A percentile compares a stretch with the other conserved stretches of the same genome.
Evolutionary conservation across 2,329 filamentous ascomycete genomes (phyloP).

Genomic region (Penicillium sp.): DNA sequence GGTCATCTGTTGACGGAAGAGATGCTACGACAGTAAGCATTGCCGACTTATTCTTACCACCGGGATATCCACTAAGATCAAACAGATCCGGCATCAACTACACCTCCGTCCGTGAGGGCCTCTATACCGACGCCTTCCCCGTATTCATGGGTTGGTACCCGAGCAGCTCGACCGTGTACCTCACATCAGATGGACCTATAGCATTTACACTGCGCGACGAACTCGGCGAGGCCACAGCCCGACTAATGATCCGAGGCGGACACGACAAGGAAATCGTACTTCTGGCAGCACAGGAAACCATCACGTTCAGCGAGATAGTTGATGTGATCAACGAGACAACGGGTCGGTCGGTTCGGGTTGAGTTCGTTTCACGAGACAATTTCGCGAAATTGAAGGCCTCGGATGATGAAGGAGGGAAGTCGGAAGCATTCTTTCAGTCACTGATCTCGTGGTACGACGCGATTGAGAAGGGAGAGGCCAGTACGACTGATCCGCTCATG

Average conservation of each 20-base stretch:
- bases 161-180: constrained; percentile 32
- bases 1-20: constrained; percentile 63
- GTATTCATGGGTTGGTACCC: constrained; percentile 57
- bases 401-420: constrained; percentile 43
- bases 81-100: constrained; percentile 49
- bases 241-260: constrained; percentile 50
- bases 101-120: constrained; percentile 61
- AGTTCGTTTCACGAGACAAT: constrained; percentile 40
- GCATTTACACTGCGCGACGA: constrained; percentile 59
- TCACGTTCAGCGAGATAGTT: constrained; percentile 42
- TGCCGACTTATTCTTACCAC: constrained; percentile 1
- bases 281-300: constrained; percentile 43
- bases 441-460: constrained; percentile 53
- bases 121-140: constrained; percentile 65
- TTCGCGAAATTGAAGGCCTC: constrained; percentile 37
- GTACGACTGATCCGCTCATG: constrained; percentile 48
- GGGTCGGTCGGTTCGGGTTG: constrained; percentile 34
- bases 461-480: constrained; percentile 50
- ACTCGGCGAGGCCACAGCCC: constrained; percentile 60
- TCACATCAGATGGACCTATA: constrained; percentile 49
- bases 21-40: constrained; percentile 47
- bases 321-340: constrained; percentile 44
- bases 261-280: constrained; percentile 43
- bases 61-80: constrained; percentile 2
- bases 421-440: constrained; percentile 41